These are phyloP conservation scores for Cryptococcus sp. DNA, from an alignment of 1,284 basidiomycete species.

Conservation along the genomic window DNA sequence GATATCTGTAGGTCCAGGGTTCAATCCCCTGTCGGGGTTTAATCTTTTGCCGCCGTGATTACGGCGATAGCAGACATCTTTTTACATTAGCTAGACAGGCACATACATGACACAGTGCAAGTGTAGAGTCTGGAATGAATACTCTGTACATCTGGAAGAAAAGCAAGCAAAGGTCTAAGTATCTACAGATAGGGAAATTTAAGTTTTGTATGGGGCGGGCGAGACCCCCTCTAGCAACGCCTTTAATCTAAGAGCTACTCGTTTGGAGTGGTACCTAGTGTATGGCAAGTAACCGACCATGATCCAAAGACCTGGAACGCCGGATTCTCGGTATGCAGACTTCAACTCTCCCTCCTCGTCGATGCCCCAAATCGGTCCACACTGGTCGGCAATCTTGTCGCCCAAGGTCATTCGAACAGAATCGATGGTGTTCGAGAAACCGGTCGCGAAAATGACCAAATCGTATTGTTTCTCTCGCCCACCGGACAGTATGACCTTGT, in stretches of 20 bases:
- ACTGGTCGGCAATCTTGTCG: conserved; percentile 51
- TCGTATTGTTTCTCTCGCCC: conserved; percentile 57
- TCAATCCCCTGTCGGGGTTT: conserved; percentile 8
- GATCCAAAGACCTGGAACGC: conserved; percentile 56
- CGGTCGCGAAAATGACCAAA: conserved; percentile 63
- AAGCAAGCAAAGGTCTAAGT: too few species aligned
- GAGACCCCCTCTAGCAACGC: conserved; percentile 25
- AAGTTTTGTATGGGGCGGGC: conserved; percentile 12
- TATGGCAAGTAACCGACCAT: conserved; percentile 52
- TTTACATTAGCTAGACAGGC: too few species aligned
- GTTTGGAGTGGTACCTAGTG: conserved; percentile 28
- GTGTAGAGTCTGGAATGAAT: too few species aligned
- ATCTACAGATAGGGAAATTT: too few species aligned
- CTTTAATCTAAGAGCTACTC: conserved; percentile 23
- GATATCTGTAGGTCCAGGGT: conserved; percentile 8
- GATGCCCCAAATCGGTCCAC: conserved; percentile 57
- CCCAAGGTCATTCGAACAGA: conserved; percentile 49
- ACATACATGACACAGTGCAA: too few species aligned
- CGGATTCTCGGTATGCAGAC: conserved; percentile 53
- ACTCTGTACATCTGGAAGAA: too few species aligned
- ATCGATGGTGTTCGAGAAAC: conserved; percentile 48
- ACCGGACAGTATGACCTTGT: conserved; percentile 22
- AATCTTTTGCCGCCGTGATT: neutral
- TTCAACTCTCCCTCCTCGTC: conserved; percentile 59
- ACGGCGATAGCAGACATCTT: too few species aligned